Evolutionary conservation across 169 alveolate species (phyloP).

Genomic region (Eimeria tenella): DNA sequence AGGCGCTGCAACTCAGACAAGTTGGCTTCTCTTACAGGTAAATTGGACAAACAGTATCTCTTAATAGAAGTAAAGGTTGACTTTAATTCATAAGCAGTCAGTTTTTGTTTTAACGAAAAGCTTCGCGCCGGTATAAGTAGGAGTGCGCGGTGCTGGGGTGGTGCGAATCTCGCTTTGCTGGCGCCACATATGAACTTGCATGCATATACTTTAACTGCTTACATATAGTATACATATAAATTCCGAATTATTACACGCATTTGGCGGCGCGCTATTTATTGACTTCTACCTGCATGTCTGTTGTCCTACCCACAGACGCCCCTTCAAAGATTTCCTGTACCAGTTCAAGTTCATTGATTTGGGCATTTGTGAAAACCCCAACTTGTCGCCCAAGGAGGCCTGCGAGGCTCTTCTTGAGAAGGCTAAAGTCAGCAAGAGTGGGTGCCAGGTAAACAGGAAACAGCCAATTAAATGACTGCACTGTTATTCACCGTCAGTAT

Average conservation of each 20-base stretch:
- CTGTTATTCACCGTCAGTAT: not conserved
- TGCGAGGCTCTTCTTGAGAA: conserved; percentile 83
- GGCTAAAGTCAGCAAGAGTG: conserved; percentile 82
- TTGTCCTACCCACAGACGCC: conserved; percentile 82
- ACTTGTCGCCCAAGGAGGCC: conserved; percentile 85
- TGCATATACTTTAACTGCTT: not conserved
- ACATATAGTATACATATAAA: not conserved
- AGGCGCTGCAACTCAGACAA: conserved; percentile 93
- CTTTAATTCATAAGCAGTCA: not conserved
- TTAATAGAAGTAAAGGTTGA: not conserved
- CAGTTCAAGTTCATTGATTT: conserved; percentile 91
- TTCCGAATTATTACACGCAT: not conserved
- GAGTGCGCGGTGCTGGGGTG: no score
- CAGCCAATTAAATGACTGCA: not conserved
- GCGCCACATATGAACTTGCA: not conserved
- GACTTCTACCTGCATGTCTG: not conserved
- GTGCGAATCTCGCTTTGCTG: no score
- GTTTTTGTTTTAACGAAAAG: not conserved
- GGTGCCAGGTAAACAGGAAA: conserved; percentile 66
- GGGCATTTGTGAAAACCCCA: conserved; percentile 84
- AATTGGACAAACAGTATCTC: not conserved
- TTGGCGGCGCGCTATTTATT: no score
- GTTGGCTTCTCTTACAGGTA: conserved; percentile 92
- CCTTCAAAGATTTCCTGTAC: conserved; percentile 89
- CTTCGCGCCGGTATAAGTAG: no score